phyloP scores from a whole-genome alignment of 306 rosid genomes.

The Malus fusca region DNA sequence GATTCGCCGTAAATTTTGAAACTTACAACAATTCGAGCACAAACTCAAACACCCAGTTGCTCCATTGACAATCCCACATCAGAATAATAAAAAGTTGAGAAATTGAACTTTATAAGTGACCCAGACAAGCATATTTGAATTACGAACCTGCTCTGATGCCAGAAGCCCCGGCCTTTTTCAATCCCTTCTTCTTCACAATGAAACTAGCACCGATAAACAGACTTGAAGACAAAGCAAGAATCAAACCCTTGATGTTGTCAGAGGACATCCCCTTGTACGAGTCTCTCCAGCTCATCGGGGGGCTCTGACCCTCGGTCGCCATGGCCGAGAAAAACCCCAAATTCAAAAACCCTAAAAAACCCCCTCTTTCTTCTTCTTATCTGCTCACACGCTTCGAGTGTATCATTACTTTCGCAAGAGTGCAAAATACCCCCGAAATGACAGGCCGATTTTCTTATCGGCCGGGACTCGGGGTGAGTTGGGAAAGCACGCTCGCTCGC shows the following conservation, averaged over 20 bases:
- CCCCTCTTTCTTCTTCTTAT: neutral
- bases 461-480: neutral
- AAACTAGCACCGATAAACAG: slow-evolving; percentile 83
- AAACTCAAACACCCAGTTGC: neutral
- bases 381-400: neutral
- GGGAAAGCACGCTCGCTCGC: neutral
- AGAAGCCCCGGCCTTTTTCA: slow-evolving; percentile 85
- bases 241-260: slow-evolving; percentile 66
- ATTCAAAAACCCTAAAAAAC: slow-evolving; percentile 20
- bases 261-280: slow-evolving; percentile 65
- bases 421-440: neutral
- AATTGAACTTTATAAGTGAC: neutral
- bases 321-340: slow-evolving; percentile 10
- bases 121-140: neutral
- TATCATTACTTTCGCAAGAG: neutral
- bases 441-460: neutral
- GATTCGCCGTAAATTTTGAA: neutral
- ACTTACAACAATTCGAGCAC: neutral
- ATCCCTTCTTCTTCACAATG: slow-evolving; percentile 85
- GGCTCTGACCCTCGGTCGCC: slow-evolving; percentile 19
- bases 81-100: neutral
- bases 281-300: slow-evolving; percentile 53
- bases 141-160: slow-evolving; percentile 76
- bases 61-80: neutral
- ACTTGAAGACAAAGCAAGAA: slow-evolving; percentile 79